A percentile compares a stretch with the other conserved stretches of the same genome.
Evolutionary conservation across 345 rosid species (phyloP).

Genomic region (Hevea brasiliensis): DNA sequence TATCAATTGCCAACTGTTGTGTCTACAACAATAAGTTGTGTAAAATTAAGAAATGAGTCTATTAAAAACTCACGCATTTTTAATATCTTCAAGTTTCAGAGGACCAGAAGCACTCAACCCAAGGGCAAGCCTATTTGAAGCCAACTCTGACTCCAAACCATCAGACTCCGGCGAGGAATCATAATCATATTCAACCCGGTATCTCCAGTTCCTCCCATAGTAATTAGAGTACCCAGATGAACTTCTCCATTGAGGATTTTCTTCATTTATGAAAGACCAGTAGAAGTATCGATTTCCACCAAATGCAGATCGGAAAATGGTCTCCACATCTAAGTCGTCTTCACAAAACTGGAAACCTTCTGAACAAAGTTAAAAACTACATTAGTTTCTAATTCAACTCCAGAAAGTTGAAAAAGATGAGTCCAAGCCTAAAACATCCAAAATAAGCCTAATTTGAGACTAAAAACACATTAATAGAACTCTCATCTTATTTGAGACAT

Average conservation of each 20-base stretch:
- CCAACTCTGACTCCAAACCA: conserved; percentile 40
- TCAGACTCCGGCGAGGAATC: conserved; percentile 57
- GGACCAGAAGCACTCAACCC: conserved; percentile 78
- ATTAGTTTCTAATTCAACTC: conserved; percentile 9
- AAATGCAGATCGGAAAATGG: conserved; percentile 58
- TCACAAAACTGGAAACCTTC: conserved; percentile 66
- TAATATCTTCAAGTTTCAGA: conserved; percentile 70
- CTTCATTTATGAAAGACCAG: conserved; percentile 72
- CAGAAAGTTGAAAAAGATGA: neutral
- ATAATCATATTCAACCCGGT: conserved; percentile 51
- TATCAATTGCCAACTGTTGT: neutral
- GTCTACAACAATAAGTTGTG: neutral
- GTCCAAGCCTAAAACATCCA: neutral
- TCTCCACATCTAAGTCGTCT: conserved; percentile 49
- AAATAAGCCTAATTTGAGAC: neutral
- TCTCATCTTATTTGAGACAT: neutral
- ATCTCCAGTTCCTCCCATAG: conserved; percentile 45
- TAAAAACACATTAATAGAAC: neutral
- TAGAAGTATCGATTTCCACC: conserved; percentile 54
- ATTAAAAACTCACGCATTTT: conserved; percentile 63
- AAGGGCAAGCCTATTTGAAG: conserved; percentile 73
- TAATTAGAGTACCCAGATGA: conserved; percentile 42
- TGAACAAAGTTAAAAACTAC: conserved; percentile 33
- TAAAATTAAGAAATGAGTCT: neutral
- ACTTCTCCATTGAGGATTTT: conserved; percentile 38